Percentiles rank a stretch among this genome's conserved stretches.
These are phyloP conservation scores for apple (Malus domestica) DNA, from an alignment of 306 rosid genomes.

Conservation along the genomic window ASM211411v1 NC_041793.1:3929501-3930000, in stretches of 20 bases:
- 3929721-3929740: background rate
- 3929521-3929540: background rate
- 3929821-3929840: background rate
- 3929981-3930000: background rate
- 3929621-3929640: background rate
- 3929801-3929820: background rate
- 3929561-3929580: too few species aligned
- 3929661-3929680: background rate
- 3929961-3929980: background rate
- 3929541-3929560: background rate
- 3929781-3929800: background rate
- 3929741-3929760: background rate
- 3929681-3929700: background rate
- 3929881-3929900: background rate
- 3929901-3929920: too few species aligned
- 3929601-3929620: background rate
- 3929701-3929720: background rate
- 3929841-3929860: background rate
- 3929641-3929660: background rate
- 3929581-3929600: too few species aligned
- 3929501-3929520: background rate
- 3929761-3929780: background rate
- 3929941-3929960: conserved; percentile 5
- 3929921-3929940: background rate
- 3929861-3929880: background rate